phyloP scores from a whole-genome alignment of 2,329 filamentous ascomycete species.

The Chaetomium sp. region DNA sequence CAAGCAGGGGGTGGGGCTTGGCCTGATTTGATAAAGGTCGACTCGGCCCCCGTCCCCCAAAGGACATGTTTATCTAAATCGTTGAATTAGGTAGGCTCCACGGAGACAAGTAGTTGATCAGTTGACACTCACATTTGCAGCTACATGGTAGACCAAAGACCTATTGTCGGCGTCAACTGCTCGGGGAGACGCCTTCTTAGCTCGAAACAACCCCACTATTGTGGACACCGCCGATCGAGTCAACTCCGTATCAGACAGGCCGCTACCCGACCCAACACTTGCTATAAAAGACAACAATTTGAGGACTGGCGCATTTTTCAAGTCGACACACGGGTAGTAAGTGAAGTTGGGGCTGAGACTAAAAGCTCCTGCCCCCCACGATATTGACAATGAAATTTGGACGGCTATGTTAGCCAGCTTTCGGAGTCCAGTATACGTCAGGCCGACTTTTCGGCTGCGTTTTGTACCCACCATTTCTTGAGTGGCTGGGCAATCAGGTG shows the following conservation, averaged over 20 bases:
- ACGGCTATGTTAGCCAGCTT: constrained; percentile 8
- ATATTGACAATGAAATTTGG: constrained; percentile 6
- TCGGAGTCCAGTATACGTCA: constrained; percentile 13
- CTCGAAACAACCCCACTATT: neutral
- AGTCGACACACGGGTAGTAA: constrained; percentile 13
- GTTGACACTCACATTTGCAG: too few relatives aligned
- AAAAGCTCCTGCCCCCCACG: neutral
- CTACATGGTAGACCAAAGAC: neutral
- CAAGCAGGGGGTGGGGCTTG: too few relatives aligned
- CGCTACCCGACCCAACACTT: neutral
- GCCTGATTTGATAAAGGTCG: too few relatives aligned
- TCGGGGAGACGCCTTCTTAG: constrained; percentile 4
- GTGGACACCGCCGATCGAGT: too few relatives aligned
- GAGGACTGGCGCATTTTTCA: constrained; percentile 5
- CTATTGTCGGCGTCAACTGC: neutral
- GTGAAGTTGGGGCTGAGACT: constrained; percentile 12
- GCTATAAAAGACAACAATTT: neutral
- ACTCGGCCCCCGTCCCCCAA: too few relatives aligned
- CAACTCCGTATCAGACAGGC: too few relatives aligned
- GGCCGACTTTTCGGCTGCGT: neutral
- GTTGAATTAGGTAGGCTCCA: too few relatives aligned
- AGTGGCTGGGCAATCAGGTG: neutral
- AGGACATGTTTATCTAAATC: too few relatives aligned
- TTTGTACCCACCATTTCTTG: neutral
- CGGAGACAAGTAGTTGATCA: too few relatives aligned